Conservation (phyloP, 129 eudicot species). For the Artemisia annua region DNA sequence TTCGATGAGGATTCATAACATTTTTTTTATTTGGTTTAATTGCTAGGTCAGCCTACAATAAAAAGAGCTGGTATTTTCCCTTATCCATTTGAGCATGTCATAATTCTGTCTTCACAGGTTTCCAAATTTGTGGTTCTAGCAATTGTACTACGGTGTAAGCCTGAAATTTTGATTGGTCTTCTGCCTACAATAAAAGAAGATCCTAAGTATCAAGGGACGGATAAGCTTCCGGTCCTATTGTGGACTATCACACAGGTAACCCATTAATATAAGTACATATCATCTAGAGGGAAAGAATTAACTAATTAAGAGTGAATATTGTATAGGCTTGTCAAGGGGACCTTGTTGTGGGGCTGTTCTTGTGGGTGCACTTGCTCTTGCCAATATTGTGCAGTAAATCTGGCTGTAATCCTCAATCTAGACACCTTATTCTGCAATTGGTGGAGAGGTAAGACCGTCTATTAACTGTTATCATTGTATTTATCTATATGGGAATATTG, state of each 20-base stretch:
- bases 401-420: constrained; percentile 49
- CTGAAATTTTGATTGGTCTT: constrained; percentile 47
- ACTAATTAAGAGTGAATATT: not conserved
- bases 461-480: not conserved
- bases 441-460: constrained; percentile 46
- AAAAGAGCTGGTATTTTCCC: no score
- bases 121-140: constrained; percentile 62
- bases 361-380: constrained; percentile 57
- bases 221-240: constrained; percentile 48
- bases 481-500: not conserved
- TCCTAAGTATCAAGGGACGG: constrained; percentile 53
- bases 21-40: not conserved
- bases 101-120: constrained; percentile 37
- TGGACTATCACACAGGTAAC: constrained; percentile 54
- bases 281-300: constrained; percentile 4
- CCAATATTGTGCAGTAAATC: constrained; percentile 50
- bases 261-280: not conserved
- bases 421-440: constrained; percentile 59
- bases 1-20: not conserved
- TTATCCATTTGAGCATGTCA: no score
- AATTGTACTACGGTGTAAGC: constrained; percentile 47
- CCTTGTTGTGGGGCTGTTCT: constrained; percentile 50
- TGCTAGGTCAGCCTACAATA: not conserved
- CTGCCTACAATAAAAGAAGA: constrained; percentile 43
- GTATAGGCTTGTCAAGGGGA: constrained; percentile 56